Evolutionary conservation across 306 rosid species (phyloP), one percentile per base, ranked within the genome.

Genomic region (Prunus salicina): DNA sequence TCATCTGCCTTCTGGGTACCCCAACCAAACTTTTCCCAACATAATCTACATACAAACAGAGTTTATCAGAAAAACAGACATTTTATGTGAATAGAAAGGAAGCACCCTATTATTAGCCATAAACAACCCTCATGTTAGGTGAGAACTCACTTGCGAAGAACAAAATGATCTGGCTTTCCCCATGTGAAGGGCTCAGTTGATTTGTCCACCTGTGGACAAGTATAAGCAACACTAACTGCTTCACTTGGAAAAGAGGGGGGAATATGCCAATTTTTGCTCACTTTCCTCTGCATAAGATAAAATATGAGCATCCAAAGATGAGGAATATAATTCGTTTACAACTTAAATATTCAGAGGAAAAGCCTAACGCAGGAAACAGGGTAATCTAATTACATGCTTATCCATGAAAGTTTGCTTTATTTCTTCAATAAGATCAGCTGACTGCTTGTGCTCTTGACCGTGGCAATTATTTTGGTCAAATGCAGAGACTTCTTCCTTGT

Each of bases 21-120:
- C 98, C 98, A 94, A 64, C 97, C 94, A 78, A 94, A 94, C 86
- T 90, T 94, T 81, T 91, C 98, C 91, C 93, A 94, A 79, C 98
- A 94, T 80, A 94, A 87, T 86, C 98, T 94, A 89, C 65, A 47
- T 4, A 47, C 74, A 74, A 61, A 77, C 76, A 70, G 20, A 82
- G 63, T 58, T 51, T 58, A 28, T 75, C 50, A 80, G 82, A 68
- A 65, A 52, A 25, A 47, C 13, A n/a, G 49, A 41, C 56, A 20
- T 51, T 16, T 15, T 32, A 11, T 11, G 63, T 43, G 10, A 67
- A 46, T 66, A 66, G 34, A 67, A 45, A 6, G 12, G 16, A 67
- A 67, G 43, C 70, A 41, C 28, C 70, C 8, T 19, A 66, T 66
- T 9, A 19, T 41, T 56, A 56, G 27, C 11, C 4, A 56, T 8